Evolutionary conservation across 306 rosid genomes (phyloP), one percentile per base, ranked within the genome.

Genomic region (Cucurbita ficifolia): DNA sequence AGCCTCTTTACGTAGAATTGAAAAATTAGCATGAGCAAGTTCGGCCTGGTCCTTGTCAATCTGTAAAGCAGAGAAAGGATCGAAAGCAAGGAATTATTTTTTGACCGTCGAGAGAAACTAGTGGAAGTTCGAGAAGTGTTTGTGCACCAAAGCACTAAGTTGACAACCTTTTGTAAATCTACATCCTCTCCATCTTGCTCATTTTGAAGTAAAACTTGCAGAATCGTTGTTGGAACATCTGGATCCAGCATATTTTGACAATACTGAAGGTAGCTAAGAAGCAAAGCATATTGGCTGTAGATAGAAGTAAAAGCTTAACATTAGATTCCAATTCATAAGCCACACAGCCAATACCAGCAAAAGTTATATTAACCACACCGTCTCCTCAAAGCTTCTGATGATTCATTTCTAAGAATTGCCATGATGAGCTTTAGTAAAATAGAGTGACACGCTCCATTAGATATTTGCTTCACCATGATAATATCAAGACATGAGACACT

Each of bases 221-320:
- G 84, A 83, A 94, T 92, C 36, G 90, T 82, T 79, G 89, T 81
- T 36, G 98, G 98, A 78, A 94, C 87, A 84, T 90, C 95, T 10
- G 96, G 97, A 78, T 90, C 92, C 80, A 90, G 88, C 72, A 94
- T 79, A 84, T 94, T 90, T 71, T 80, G 90, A 77, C 97, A 94
- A 81, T 94, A 94, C 84, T 94, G 98, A 77, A 94, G 89, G 85
- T 90, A 94, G 94, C 98, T 87, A 74, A 94, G 95, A 78, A 94
- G 86, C 81, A 94, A 70, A 29, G 97, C 96, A 78, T 90, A 94
- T 90, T 90, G 97, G 70, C 98, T 94, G 95, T 68, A 83, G 39
- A 83, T 17, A 73, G n/a, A 22, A 40, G 76, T 52, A 76, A 70
- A 76, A 24, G 51, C 64, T 79, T 79, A 59, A 52, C 78, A 78